Evolutionary conservation across 139 green algal genomes (phyloP).

Genomic region (Gonium pectorale): DNA sequence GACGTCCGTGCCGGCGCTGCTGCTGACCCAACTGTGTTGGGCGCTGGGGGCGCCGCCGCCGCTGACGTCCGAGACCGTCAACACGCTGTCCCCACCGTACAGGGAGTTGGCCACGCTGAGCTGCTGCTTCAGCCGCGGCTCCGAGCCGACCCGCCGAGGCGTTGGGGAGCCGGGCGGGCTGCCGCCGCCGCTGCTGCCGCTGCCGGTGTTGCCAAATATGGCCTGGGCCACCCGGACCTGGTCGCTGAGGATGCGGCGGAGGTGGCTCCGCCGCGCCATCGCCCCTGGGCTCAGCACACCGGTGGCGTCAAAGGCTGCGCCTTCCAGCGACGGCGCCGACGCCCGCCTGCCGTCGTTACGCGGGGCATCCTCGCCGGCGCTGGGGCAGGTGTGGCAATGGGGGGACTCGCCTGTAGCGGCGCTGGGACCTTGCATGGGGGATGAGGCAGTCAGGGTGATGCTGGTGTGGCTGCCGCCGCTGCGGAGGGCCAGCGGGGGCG

Average conservation of each 20-base stretch:
- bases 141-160: too few species aligned
- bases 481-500: background rate
- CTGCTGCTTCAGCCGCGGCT: too few species aligned
- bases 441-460: background rate
- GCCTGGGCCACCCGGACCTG: background rate
- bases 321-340: background rate
- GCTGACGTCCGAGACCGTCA: too few species aligned
- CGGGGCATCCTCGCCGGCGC: background rate
- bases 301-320: background rate
- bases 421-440: background rate
- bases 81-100: too few species aligned
- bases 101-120: too few species aligned
- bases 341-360: too few species aligned
- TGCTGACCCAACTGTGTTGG: too few species aligned
- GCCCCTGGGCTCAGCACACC: background rate
- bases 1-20: too few species aligned
- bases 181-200: too few species aligned
- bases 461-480: background rate
- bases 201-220: too few species aligned
- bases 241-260: slow-evolving; percentile 13
- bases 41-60: too few species aligned
- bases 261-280: background rate
- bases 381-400: background rate
- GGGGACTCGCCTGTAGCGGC: background rate
- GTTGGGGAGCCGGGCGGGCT: too few species aligned